Evolutionary conservation across 495 filamentous ascomycete genomes (phyloP).

Genomic region (Bathelium albidoporum): DNA sequence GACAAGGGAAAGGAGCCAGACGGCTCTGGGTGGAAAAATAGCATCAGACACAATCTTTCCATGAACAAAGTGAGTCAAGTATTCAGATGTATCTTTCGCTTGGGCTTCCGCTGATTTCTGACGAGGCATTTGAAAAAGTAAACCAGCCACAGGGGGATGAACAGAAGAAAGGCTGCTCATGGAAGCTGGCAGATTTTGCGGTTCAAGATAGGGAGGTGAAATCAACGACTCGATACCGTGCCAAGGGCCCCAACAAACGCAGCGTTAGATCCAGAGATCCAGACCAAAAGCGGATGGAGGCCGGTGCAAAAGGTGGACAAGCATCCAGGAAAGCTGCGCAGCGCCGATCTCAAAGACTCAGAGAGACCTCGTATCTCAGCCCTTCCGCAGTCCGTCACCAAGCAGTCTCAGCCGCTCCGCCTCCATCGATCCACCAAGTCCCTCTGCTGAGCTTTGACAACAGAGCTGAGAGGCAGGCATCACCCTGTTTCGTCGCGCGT

Average conservation of each 20-base stretch:
- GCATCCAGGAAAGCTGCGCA: slow-evolving; percentile 30
- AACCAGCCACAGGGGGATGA: slow-evolving; percentile 39
- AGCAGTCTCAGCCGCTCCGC: background rate
- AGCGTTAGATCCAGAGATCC: slow-evolving; percentile 33
- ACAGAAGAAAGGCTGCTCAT: slow-evolving; percentile 50
- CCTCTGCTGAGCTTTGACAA: background rate
- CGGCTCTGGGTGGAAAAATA: slow-evolving; percentile 78
- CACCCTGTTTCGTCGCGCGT: background rate
- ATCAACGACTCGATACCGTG: slow-evolving; percentile 66
- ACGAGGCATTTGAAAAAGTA: slow-evolving; percentile 56
- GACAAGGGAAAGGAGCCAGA: slow-evolving; percentile 53
- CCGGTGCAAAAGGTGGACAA: slow-evolving; percentile 48
- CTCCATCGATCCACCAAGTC: background rate
- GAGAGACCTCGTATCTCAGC: slow-evolving; percentile 4
- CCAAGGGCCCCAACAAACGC: slow-evolving; percentile 42
- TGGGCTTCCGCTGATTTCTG: slow-evolving; percentile 17
- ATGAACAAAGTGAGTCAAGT: slow-evolving; percentile 79
- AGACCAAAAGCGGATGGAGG: slow-evolving; percentile 41
- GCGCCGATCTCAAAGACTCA: slow-evolving; percentile 14
- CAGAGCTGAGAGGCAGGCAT: slow-evolving; percentile 2
- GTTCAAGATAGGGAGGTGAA: slow-evolving; percentile 51
- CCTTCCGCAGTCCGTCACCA: background rate
- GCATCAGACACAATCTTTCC: slow-evolving; percentile 90
- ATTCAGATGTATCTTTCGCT: slow-evolving; percentile 12
- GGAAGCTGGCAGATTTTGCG: slow-evolving; percentile 57